Evolutionary conservation across 2,329 filamentous ascomycete genomes (phyloP), one percentile per base, ranked within the genome.

Genomic region (Phyllosticta paracitricarpa): DNA sequence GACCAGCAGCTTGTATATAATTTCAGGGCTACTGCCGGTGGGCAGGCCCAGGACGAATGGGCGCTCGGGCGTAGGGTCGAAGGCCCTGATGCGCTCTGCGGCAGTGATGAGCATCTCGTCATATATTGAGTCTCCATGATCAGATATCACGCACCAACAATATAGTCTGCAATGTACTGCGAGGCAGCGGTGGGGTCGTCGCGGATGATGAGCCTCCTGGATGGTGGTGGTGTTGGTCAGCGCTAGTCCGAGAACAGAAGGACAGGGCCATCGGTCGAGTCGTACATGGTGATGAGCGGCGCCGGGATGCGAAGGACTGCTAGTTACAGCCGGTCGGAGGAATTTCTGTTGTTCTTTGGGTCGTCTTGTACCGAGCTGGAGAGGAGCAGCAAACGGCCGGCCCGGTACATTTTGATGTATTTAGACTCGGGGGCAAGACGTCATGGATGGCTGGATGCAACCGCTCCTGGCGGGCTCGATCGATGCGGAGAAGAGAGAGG

Each of bases 41-140:
- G 90, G 90, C 56, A 95, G 80, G 62, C 90, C 90, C 55, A 95
- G 84, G 5, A 94, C 88, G 70, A 95, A 94, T 1, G 89, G 89
- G 66, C 85, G 84, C 65, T 84, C 77, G 56, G 86, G 77, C 4
- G 87, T 89, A 48, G 90, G 89, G 56, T 82, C 81, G 75, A 91
- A 94, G 63, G 84, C 77, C 68, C 87, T 89, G 79, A 94, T 93
- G 67, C 89, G 86, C 68, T 89, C 87, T 87, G 65, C 19, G 14
- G 25, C 9, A 22, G 7, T 22, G 17, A 22, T 54, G 57, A 51
- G 51, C 51, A 25, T 35, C 12, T 48, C 25, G 22, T n/a, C 48
- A 14, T 28, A 7, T 24, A 5, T n/a, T 51, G 54, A 51, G 58
- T 56, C 30, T 51, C n/a, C n/a, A n/a, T n/a, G n/a, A n/a, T n/a